These are phyloP conservation scores for Pachysandra terminalis DNA, from an alignment of 164 flowering plant species.

Conservation along the genomic window DNA sequence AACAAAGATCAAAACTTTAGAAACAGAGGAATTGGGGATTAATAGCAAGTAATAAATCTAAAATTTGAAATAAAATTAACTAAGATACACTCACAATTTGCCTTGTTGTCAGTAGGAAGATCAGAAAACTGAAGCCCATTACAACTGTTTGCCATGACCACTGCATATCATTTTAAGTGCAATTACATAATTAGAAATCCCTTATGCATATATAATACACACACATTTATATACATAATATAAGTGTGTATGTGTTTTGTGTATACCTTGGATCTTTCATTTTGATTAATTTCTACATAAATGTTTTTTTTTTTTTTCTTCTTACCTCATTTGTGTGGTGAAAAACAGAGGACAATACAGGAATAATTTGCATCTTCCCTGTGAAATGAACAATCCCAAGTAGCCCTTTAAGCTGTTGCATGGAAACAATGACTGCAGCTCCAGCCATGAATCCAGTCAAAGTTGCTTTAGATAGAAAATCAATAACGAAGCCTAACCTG, in stretches of 20 bases:
- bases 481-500: slow-evolving; percentile 65
- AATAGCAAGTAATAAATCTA: too few species aligned
- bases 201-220: too few species aligned
- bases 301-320: background rate
- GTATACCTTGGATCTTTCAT: background rate
- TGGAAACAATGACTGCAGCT: slow-evolving; percentile 53
- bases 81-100: slow-evolving; percentile 37
- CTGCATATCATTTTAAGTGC: slow-evolving; percentile 22
- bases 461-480: slow-evolving; percentile 62
- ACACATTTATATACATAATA: too few species aligned
- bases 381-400: slow-evolving; percentile 62
- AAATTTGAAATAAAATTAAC: too few species aligned
- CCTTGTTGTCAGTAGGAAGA: slow-evolving; percentile 38
- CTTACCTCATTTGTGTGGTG: slow-evolving; percentile 40
- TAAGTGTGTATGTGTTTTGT: background rate
- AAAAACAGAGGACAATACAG: slow-evolving; percentile 48
- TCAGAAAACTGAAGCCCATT: slow-evolving; percentile 45
- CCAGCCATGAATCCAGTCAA: slow-evolving; percentile 73
- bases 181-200: background rate
- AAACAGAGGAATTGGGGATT: background rate
- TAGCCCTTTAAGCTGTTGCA: slow-evolving; percentile 74
- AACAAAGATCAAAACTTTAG: background rate
- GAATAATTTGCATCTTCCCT: slow-evolving; percentile 41
- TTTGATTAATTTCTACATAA: too few species aligned
- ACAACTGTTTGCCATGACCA: slow-evolving; percentile 57